Evolutionary conservation across 2,329 filamentous ascomycete species (phyloP), one percentile per base, ranked within the genome.

Genomic region (Daldinia eschscholtzii): DNA sequence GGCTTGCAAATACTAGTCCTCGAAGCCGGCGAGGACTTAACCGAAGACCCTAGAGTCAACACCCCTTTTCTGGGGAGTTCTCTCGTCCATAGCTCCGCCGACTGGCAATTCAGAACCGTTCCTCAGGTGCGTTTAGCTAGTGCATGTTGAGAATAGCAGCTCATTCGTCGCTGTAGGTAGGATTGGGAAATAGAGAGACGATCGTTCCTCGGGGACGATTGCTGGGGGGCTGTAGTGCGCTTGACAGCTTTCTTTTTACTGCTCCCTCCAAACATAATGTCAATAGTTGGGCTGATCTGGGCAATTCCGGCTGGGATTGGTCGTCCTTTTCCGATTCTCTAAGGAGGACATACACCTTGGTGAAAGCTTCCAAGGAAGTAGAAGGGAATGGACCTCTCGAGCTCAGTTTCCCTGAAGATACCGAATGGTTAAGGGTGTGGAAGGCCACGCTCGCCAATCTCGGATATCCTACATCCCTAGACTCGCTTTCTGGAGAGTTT

Each of bases 21-120:
- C 2, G 71, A 74, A 57, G 70, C 70, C 23, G 70, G 72, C 1
- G 15, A 56, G 2, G 65, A 72, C 42, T 26, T 50, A 28, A 68
- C 30, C 30, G 56, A 60, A 12, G 64, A 72, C n/a, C 58, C 59
- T n/a, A 55, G 63, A 44, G 61, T 72, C 42, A 61, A 61, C 26
- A 68, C 37, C 1, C 73, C 68, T 2, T 68, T 64, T 23, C 48
- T 52, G 46, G 46, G 26, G 6, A 52, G 65, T 30, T 71, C 26
- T 6, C 7, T 46, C 5, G 41, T 56, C 13, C 52, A 30, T 4
- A 50, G 37, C 10, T 67, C 66, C 10, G 26, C 53, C 6, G 63
- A 73, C 26, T 73, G 68, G 70, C 44, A 30, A 2, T 71, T 70
- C 18, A 15, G 52, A 13, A 48, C 70, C 2, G 37, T 60, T 7